Evolutionary conservation across 495 filamentous ascomycete species (phyloP).

Genomic region (Penicillium paxilli): DNA sequence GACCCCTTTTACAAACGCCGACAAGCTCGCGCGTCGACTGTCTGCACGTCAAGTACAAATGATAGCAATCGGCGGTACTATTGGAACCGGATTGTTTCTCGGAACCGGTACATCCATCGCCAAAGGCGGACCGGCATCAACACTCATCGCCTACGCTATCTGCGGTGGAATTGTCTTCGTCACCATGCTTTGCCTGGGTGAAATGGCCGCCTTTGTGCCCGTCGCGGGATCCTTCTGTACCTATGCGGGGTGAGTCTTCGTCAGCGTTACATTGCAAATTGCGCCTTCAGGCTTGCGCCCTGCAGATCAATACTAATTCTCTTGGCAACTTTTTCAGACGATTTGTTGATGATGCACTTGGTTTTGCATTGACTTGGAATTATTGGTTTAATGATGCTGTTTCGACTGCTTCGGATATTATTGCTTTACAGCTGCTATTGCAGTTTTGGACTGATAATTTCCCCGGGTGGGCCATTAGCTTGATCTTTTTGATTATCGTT

Average conservation of each 20-base stretch:
- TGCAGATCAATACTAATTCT: conserved; percentile 5
- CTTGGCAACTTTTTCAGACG: conserved; percentile 30
- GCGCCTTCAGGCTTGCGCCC: not conserved
- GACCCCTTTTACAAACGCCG: conserved; percentile 9
- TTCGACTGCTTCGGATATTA: conserved; percentile 54
- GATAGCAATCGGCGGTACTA: conserved; percentile 63
- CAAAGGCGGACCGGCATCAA: conserved; percentile 62
- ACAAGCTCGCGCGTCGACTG: conserved; percentile 11
- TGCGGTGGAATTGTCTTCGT: conserved; percentile 50
- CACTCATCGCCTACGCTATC: conserved; percentile 55
- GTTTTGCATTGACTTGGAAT: conserved; percentile 54
- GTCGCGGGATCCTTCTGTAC: conserved; percentile 54
- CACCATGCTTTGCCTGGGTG: conserved; percentile 51
- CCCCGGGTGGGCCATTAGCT: conserved; percentile 49
- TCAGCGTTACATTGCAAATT: not conserved
- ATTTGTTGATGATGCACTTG: conserved; percentile 58
- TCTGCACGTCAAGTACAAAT: conserved; percentile 59
- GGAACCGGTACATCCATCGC: conserved; percentile 60
- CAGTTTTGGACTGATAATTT: conserved; percentile 55
- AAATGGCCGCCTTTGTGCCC: conserved; percentile 52
- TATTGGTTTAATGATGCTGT: conserved; percentile 64
- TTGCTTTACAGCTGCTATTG: conserved; percentile 53
- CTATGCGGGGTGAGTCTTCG: conserved; percentile 45
- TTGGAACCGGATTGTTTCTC: conserved; percentile 66
- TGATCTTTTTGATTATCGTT: conserved; percentile 54